phyloP scores from a whole-genome alignment of 2,329 filamentous ascomycete genomes.

The Penicillium sp. region DNA sequence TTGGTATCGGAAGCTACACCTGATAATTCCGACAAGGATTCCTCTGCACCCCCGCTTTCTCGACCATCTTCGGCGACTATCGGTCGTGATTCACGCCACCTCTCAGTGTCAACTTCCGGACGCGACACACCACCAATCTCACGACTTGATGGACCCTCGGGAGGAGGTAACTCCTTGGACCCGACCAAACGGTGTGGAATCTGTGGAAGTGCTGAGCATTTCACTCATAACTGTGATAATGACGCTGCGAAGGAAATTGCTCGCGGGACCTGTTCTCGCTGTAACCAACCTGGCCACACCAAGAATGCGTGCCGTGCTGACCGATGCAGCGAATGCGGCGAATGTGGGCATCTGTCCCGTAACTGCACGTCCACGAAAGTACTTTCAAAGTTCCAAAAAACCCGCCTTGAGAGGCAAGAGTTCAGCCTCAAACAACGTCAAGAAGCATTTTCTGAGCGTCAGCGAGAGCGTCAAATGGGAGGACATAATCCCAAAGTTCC shows the following conservation, averaged over 20 bases:
- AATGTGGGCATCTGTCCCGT: constrained; percentile 41
- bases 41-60: constrained; percentile 29
- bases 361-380: constrained; percentile 35
- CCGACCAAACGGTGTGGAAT: constrained; percentile 42
- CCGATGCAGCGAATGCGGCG: constrained; percentile 47
- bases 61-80: constrained; percentile 32
- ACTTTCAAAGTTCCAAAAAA: constrained; percentile 40
- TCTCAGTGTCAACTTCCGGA: constrained; percentile 28
- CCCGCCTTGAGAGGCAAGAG: constrained; percentile 40
- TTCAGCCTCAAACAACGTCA: constrained; percentile 32
- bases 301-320: constrained; percentile 40
- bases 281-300: constrained; percentile 40
- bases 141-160: constrained; percentile 41
- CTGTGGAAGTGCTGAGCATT: constrained; percentile 49
- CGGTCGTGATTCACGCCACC: constrained; percentile 16
- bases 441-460: constrained; percentile 39
- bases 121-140: constrained; percentile 26
- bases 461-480: constrained; percentile 44
- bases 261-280: constrained; percentile 45
- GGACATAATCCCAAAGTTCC: constrained; percentile 49
- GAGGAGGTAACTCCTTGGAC: constrained; percentile 46
- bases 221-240: constrained; percentile 48
- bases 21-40: constrained; percentile 12
- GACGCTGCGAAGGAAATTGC: constrained; percentile 39
- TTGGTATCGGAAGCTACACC: constrained; percentile 19